Evolutionary conservation across 495 filamentous ascomycete species (phyloP), one percentile per base, ranked within the genome.

Genomic region (Podospora pseudoanserina): DNA sequence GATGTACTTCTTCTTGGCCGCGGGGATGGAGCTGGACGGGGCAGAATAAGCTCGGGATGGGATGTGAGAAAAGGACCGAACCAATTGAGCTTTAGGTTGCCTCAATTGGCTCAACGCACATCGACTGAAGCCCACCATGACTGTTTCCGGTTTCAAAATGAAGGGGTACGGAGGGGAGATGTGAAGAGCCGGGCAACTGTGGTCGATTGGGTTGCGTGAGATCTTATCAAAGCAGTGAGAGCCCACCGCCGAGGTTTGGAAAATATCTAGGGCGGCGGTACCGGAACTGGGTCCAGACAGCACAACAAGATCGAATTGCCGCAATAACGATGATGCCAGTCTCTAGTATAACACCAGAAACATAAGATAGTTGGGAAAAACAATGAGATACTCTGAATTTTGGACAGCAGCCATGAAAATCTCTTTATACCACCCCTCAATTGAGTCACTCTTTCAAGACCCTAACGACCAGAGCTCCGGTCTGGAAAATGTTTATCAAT

Each of bases 1-100:
- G 28, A 98, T 90, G 81, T 94, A 97, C 79, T 93, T 94, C 78
- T 90, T 87, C 80, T 92, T 92, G 65, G 89, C 82, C 44, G 82
- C 83, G n/a, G 90, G 90, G 63, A 92, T 88, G 61, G 83, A 83
- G 70, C 85, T 82, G 66, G 85, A 72, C 4, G 87, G 86, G 64
- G 88, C 86, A 65, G 89, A 90, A 77, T 90, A 92, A 65, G 71
- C 71, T 30, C 80, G 71, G 11, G 67, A 67, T 15, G 58, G 64
- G 15, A 56, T 58, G 4, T 54, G 64, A 23, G n/a, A 18, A 30
- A 71, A 26, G 34, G 53, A 63, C 23, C 68, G 68, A 65, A 70
- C 71, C 68, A 79, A 69, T 70, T 75, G 75, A 27, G 63, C 64
- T 26, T 68, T 64, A 5, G 69, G 68, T 58, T 73, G 77, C 71